Evolutionary conservation across 495 filamentous ascomycete species (phyloP).

Genomic region (Talaromyces borbonicus): DNA sequence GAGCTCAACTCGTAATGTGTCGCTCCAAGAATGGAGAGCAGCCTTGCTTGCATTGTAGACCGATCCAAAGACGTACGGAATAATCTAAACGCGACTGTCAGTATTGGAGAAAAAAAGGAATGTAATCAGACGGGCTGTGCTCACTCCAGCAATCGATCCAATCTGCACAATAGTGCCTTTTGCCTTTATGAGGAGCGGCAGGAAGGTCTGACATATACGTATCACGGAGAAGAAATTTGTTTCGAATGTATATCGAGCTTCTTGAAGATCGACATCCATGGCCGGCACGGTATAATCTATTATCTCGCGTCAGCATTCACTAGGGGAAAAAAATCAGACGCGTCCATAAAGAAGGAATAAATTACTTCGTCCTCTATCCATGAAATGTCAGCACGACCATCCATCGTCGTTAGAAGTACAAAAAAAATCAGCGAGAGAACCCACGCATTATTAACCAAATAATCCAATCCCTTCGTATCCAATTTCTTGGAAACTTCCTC

Average conservation of each 20-base stretch:
- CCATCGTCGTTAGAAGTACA: not conserved
- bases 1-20: constrained; percentile 49
- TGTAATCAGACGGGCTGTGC: constrained; percentile 3
- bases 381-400: constrained; percentile 11
- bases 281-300: constrained; percentile 53
- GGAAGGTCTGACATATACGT: constrained; percentile 47
- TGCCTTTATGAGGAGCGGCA: constrained; percentile 46
- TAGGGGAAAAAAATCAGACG: not conserved
- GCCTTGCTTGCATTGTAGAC: constrained; percentile 58
- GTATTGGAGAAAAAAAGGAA: not conserved
- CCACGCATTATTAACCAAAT: constrained; percentile 54
- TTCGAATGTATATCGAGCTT: constrained; percentile 43
- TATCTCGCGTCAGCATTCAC: not conserved
- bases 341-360: not conserved
- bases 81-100: constrained; percentile 23
- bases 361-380: constrained; percentile 29
- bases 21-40: constrained; percentile 49
- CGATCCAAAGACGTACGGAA: constrained; percentile 46
- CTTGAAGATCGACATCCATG: constrained; percentile 42
- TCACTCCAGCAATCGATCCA: constrained; percentile 44
- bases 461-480: constrained; percentile 38
- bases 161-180: constrained; percentile 54
- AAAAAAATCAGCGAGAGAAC: constrained; percentile 11
- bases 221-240: constrained; percentile 54
- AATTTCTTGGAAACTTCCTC: constrained; percentile 33